Percentiles rank a stretch among this genome's conserved stretches.
phyloP scores from a whole-genome alignment of 768 basidiomycete species.

The Mycena olivaceomarginata region DNA sequence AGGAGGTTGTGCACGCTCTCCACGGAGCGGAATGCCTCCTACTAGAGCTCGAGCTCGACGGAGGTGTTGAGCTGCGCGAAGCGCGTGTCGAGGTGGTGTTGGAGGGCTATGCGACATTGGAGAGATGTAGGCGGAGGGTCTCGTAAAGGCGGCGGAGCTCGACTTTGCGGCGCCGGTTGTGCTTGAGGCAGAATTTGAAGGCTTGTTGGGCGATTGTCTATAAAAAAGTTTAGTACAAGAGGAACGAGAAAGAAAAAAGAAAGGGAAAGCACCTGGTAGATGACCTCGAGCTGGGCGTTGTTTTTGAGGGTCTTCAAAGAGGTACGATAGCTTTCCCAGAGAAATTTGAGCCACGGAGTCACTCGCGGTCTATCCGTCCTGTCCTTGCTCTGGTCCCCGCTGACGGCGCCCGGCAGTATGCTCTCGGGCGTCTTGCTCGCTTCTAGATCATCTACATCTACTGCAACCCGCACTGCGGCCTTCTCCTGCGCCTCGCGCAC shows the following conservation, averaged over 20 bases:
- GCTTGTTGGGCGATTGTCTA: constrained; percentile 98
- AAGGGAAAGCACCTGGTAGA: constrained; percentile 79
- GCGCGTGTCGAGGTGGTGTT: constrained; percentile 96
- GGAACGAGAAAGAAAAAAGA: not conserved
- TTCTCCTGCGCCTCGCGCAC: no score
- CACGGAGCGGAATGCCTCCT: constrained; percentile 98
- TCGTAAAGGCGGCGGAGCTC: constrained; percentile 98
- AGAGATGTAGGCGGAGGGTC: constrained; percentile 94
- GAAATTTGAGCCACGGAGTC: constrained; percentile 97
- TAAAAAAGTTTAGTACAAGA: no score
- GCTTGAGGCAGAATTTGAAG: constrained; percentile 96
- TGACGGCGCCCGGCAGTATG: constrained; percentile 92
- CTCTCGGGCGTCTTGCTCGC: constrained; percentile 96
- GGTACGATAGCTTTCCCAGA: constrained; percentile 99
- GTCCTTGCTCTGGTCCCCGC: constrained; percentile 93
- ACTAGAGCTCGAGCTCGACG: constrained; percentile 99
- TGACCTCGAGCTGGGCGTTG: constrained; percentile 95
- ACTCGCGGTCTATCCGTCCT: constrained; percentile 96
- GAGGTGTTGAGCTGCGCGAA: constrained; percentile 98
- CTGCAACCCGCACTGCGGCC: constrained; percentile 86
- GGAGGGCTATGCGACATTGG: constrained; percentile 95
- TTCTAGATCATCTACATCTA: constrained; percentile 96
- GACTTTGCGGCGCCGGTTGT: constrained; percentile 95
- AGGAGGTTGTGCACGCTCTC: constrained; percentile 98
- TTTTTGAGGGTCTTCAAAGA: constrained; percentile 97